Base-by-base conservation (phyloP, 148 eudicot species). In the Rhododendron henanense region DNA sequence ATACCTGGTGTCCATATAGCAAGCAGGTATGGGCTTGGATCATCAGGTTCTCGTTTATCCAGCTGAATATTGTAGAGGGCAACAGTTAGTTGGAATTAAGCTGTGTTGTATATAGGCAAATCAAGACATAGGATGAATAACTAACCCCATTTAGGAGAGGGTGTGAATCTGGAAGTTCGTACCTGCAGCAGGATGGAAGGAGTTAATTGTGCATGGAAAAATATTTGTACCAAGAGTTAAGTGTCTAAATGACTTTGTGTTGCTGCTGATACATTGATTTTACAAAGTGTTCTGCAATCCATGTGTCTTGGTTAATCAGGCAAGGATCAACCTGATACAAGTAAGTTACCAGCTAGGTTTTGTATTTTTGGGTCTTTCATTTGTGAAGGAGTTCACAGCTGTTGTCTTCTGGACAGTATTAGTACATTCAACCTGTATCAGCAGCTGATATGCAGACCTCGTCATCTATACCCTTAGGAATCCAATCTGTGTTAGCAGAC, bases 1-100 rank as follows among this genome's bases (percentile, higher is more conserved):
- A 45, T 89, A 94, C 96, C 96, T 81, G 96, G 95, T 79, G 93
- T 91, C 96, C 94, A 93, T 84, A 94, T 88, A 41, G 96, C 96
- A 45, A 94, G 91, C 88, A 94, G 95, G 85, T 94, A 94, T 19
- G 93, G 96, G 88, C 95, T 93, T 75, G 95, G 96, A 87, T 94
- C 96, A 92, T 94, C 96, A 39, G 93, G 91, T 86, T 94, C 96
- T 86, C 95, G 86, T 71, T 85, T 86, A 57, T 94, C 95, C 85
- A 93, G 28, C 96, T 94, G 90, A 84, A 82, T 44, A 51, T 55
- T n/a, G 37, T 48, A 67, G 73, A 84, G 74, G 35, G 55, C 50
- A 45, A 47, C 39, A 61, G 80, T 90, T 81, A 87, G 85, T 85
- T 59, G 78, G 76, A 76, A 23, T 21, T 31, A 48, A 78, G 25